Percentiles rank a stretch among this genome's conserved stretches.
phyloP scores from a whole-genome alignment of 192 early-diverging fungal species.

The Chytriomyces sp. region DNA sequence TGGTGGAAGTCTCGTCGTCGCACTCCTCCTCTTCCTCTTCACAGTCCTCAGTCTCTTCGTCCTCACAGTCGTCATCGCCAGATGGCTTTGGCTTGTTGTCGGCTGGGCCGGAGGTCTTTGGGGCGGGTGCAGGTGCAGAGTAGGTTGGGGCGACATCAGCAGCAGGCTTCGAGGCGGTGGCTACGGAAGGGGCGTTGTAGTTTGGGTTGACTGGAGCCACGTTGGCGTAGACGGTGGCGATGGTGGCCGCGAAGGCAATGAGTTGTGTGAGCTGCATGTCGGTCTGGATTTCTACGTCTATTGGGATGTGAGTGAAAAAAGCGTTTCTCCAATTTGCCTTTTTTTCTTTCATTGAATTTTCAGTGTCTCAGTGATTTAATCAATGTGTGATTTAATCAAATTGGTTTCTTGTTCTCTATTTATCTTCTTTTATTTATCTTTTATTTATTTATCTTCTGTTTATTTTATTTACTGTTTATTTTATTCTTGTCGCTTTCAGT shows the following conservation, averaged over 20 bases:
- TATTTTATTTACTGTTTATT: too few species aligned
- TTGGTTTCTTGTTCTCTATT: not conserved
- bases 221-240: not conserved
- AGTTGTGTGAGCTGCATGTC: not conserved
- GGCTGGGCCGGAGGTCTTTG: constrained; percentile 5
- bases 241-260: constrained; percentile 1
- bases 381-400: not conserved
- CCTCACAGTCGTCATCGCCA: not conserved
- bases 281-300: not conserved
- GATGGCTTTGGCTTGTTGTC: not conserved
- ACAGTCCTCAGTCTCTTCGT: not conserved
- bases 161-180: not conserved
- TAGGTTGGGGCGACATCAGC: constrained; percentile 5
- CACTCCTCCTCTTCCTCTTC: not conserved
- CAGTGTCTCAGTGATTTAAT: not conserved
- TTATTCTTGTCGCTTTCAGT: too few species aligned
- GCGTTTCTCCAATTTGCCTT: not conserved
- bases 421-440: not conserved
- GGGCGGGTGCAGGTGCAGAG: not conserved
- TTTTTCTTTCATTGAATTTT: not conserved
- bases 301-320: not conserved
- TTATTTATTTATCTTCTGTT: too few species aligned
- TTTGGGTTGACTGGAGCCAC: not conserved
- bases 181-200: not conserved
- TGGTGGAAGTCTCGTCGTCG: constrained; percentile 18